Conservation (phyloP, 1,284 basidiomycete species). For the Schizopora paradoxa region DNA sequence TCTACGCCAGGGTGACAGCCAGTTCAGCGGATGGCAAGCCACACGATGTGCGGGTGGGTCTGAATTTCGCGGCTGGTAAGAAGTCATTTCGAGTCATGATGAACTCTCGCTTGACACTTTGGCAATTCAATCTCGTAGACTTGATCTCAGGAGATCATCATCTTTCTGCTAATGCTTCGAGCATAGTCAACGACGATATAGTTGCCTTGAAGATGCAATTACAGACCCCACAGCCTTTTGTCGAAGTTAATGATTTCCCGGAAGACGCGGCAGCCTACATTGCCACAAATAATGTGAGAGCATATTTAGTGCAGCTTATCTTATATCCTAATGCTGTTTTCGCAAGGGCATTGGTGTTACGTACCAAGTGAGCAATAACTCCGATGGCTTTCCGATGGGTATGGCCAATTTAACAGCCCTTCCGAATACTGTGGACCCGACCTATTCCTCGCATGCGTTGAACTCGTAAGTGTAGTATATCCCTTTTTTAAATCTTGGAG, state of each 20-base stretch:
- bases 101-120: neutral
- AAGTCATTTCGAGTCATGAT: neutral
- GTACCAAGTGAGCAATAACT: conserved; percentile 32
- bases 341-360: conserved; percentile 25
- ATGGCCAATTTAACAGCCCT: conserved; percentile 30
- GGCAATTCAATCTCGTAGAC: conserved; percentile 17
- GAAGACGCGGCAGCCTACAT: conserved; percentile 35
- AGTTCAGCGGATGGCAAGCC: conserved; percentile 30
- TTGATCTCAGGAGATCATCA: conserved; percentile 31
- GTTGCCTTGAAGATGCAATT: conserved; percentile 29
- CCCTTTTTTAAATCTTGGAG: conserved; percentile 19
- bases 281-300: conserved; percentile 26
- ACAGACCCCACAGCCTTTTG: conserved; percentile 22
- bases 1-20: conserved; percentile 35
- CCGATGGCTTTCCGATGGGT: conserved; percentile 25
- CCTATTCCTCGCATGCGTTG: conserved; percentile 31
- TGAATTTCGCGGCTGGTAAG: conserved; percentile 29
- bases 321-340: conserved; percentile 1
- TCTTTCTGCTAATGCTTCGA: conserved; percentile 28
- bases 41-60: conserved; percentile 34
- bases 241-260: conserved; percentile 29
- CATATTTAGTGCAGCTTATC: neutral
- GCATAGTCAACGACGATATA: conserved; percentile 20
- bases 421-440: conserved; percentile 28
- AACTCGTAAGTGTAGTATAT: conserved; percentile 22